Evolutionary conservation across 2,329 filamentous ascomycete genomes (phyloP).

Genomic region (Fusarium pilosicola): DNA sequence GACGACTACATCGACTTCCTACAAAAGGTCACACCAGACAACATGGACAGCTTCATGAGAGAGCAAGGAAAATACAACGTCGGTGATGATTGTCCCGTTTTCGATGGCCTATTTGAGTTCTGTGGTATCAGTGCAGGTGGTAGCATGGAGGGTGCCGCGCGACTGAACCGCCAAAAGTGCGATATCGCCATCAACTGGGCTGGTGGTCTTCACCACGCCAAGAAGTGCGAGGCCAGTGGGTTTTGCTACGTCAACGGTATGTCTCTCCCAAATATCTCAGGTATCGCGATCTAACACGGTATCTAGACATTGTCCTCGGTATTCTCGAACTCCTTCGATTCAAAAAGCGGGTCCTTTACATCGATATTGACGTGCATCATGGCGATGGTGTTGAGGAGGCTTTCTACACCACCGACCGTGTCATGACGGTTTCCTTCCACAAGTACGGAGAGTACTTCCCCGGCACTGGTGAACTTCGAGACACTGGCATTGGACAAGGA

Average conservation of each 20-base stretch:
- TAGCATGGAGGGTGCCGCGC: slow-evolving; percentile 91
- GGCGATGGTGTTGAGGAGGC: slow-evolving; percentile 94
- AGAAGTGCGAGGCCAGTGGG: slow-evolving; percentile 94
- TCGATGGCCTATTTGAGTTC: slow-evolving; percentile 97
- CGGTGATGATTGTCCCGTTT: slow-evolving; percentile 96
- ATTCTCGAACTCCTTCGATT: slow-evolving; percentile 91
- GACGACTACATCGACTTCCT: slow-evolving; percentile 96
- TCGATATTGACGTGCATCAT: slow-evolving; percentile 95
- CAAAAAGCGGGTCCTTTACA: slow-evolving; percentile 95
- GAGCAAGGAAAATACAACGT: slow-evolving; percentile 96
- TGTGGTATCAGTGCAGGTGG: slow-evolving; percentile 94
- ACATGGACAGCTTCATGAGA: slow-evolving; percentile 92
- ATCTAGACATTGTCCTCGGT: slow-evolving; percentile 88
- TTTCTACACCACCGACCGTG: slow-evolving; percentile 91
- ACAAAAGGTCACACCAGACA: slow-evolving; percentile 94
- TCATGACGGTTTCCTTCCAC: slow-evolving; percentile 94
- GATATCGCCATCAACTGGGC: slow-evolving; percentile 99
- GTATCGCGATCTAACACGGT: slow-evolving; percentile 12
- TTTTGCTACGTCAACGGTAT: slow-evolving; percentile 98
- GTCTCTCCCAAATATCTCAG: slow-evolving; percentile 38
- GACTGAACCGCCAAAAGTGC: slow-evolving; percentile 89
- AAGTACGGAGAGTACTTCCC: slow-evolving; percentile 98
- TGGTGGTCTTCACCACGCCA: slow-evolving; percentile 94
- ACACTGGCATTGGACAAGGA: slow-evolving; percentile 86
- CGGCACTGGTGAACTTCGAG: slow-evolving; percentile 86